Evolutionary conservation across 371 early-diverging fungal species (phyloP).

Genomic region (Rhizopus sp.): DNA sequence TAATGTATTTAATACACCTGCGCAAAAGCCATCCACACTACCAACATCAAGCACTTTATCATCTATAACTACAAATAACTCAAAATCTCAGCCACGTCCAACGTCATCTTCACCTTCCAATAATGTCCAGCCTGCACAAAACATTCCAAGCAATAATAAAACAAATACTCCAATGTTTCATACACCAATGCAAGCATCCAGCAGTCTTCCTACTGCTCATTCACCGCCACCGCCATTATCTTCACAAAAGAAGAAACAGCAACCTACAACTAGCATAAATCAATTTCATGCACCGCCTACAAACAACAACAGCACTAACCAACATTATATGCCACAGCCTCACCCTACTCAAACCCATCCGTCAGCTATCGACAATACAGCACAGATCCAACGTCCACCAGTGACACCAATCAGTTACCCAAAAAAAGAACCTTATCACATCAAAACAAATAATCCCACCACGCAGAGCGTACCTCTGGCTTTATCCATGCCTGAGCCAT

Average conservation of each 20-base stretch:
- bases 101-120: slow-evolving; percentile 7
- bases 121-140: not conserved
- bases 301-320: not conserved
- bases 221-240: not conserved
- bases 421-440: not conserved
- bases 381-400: too few species aligned
- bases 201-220: not conserved
- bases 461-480: not conserved
- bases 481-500: slow-evolving; percentile 6
- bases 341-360: not conserved
- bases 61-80: slow-evolving; percentile 4
- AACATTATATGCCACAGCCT: not conserved
- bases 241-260: not conserved
- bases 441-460: not conserved
- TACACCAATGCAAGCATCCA: not conserved
- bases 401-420: too few species aligned
- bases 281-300: too few species aligned
- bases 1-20: not conserved
- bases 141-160: not conserved
- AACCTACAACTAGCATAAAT: not conserved
- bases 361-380: too few species aligned
- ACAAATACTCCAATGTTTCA: not conserved
- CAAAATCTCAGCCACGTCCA: slow-evolving; percentile 8
- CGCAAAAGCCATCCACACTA: slow-evolving; percentile 2
- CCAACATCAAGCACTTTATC: slow-evolving; percentile 2